Evolutionary conservation across 495 filamentous ascomycete species (phyloP), one percentile per base, ranked within the genome.

Genomic region (Talaromyces liani): DNA sequence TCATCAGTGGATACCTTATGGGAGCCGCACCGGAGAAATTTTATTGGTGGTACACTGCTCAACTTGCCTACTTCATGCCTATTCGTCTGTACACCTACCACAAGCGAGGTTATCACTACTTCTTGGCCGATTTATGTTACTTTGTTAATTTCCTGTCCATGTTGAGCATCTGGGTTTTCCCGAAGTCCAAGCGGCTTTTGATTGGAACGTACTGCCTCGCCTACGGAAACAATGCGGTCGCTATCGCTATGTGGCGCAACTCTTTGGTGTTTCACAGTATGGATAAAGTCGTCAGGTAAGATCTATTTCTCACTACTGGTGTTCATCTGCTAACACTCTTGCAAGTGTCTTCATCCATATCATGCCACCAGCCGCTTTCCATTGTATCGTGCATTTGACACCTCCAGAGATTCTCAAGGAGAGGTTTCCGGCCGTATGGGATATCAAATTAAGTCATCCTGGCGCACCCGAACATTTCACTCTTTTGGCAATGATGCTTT

Each of bases 181-280:
- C 94, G 0, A 77, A 84, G 31, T 97, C 92, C 18, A 96, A 95
- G 71, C 87, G 94, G 57, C 81, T 98, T 16, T 93, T 98, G 72
- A 96, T 96, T 66, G 88, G 91, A 66, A 90, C 92, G 12, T 98
- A 90, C 73, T 98, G 94, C 68, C 80, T 98, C 61, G 90, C 92
- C 18, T 93, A 88, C 64, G 94, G 94, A 61, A 98, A 98, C 75
- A 98, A 98, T 71, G 94, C 94, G 56, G 87, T 95, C 58, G 94
- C 94, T 18, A 98, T 98, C 73, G 95, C 94, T 65, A 97, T 98
- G 93, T 98, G 94, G 94, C 87, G 94, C 62, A 98, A 98, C 73
- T 96, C 92, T 22, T 83, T 98, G 75, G 94, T 98, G 41, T 98
- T 98, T 77, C 94, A 98, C 76, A 93, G 90, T 64, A 86, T 98